Conservation (phyloP, 495 filamentous ascomycete genomes). For the Neurospora sp. region DNA sequence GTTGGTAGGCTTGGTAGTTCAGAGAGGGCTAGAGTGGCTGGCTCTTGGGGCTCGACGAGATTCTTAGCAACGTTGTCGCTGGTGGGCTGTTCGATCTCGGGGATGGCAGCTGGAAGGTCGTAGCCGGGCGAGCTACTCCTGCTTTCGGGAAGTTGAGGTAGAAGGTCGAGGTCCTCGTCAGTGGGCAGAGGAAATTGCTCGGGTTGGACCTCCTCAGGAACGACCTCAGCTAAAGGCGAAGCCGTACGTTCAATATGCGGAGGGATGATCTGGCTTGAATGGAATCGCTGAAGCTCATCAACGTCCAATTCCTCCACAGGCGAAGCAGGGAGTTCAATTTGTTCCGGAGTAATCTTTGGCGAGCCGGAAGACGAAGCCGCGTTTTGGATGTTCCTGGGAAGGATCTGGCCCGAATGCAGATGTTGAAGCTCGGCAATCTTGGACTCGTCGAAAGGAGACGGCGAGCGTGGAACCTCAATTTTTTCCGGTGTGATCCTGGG, state of each 20-base stretch:
- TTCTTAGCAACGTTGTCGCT: too few species aligned
- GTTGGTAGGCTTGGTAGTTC: too few species aligned
- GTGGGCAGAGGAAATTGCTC: too few species aligned
- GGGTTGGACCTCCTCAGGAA: neutral
- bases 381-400: neutral
- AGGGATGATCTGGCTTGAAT: neutral
- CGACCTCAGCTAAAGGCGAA: neutral
- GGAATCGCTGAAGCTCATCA: neutral
- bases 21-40: too few species aligned
- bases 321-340: neutral
- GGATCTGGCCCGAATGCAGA: neutral
- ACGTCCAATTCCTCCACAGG: neutral
- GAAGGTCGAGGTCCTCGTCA: too few species aligned
- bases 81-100: too few species aligned
- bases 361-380: neutral
- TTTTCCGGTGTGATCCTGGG: too few species aligned
- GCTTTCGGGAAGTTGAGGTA: too few species aligned
- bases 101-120: too few species aligned
- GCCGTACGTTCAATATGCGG: neutral
- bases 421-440: neutral
- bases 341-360: neutral
- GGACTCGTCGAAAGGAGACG: neutral
- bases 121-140: too few species aligned
- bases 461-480: neutral
- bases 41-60: too few species aligned